These are phyloP conservation scores for Capronia americana DNA, from an alignment of 2,329 filamentous ascomycete genomes.

Conservation along the genomic window DNA sequence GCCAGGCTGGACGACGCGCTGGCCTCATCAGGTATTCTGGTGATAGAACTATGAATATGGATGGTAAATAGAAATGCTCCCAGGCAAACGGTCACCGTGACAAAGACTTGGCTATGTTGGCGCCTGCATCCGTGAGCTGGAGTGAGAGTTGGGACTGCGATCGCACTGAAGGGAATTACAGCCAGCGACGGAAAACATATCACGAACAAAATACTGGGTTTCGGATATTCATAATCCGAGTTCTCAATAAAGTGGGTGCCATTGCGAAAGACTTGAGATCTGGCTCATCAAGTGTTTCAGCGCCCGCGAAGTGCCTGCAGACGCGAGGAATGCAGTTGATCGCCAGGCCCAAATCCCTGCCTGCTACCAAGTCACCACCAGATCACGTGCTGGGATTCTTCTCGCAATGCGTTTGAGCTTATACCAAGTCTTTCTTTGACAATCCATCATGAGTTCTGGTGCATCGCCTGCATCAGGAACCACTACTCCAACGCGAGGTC, in stretches of 20 bases:
- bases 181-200: background rate
- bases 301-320: background rate
- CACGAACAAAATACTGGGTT: background rate
- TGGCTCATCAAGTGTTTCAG: conserved; percentile 4
- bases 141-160: background rate
- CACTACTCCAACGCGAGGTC: background rate
- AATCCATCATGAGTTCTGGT: background rate
- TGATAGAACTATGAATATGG: conserved; percentile 3
- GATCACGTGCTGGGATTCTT: background rate
- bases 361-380: background rate
- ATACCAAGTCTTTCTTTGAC: background rate
- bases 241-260: background rate
- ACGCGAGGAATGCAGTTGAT: background rate
- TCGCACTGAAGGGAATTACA: background rate
- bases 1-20: background rate
- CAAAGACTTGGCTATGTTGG: conserved; percentile 2
- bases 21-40: background rate
- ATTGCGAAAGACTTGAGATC: conserved; percentile 3
- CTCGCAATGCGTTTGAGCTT: background rate
- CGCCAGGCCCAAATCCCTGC: background rate
- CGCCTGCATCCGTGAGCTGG: background rate
- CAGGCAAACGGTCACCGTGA: conserved; percentile 4
- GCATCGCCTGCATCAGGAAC: background rate
- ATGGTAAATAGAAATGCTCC: background rate
- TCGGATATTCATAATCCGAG: conserved; percentile 6